Evolutionary conservation across 257 asterid genomes (phyloP).

Genomic region (Striga asiatica): DNA sequence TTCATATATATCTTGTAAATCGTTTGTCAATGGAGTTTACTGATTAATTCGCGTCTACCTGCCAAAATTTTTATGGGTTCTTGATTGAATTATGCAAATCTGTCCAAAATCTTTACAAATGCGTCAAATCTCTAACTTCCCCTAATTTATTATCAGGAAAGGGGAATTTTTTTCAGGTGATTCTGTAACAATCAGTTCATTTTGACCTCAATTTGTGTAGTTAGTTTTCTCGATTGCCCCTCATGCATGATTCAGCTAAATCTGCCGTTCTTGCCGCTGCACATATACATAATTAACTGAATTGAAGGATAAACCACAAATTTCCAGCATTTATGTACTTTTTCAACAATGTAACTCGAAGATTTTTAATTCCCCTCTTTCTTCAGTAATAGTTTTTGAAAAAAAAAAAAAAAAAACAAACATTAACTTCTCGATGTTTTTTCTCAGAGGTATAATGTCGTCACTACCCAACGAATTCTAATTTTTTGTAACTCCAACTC

Average conservation of each 20-base stretch:
- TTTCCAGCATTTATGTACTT: neutral
- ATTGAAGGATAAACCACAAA: neutral
- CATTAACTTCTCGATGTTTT: constrained; percentile 28
- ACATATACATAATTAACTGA: neutral
- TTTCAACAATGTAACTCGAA: neutral
- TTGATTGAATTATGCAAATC: too few relatives aligned
- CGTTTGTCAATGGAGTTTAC: neutral
- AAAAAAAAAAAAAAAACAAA: too few relatives aligned
- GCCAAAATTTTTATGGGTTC: neutral
- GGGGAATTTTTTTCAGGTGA: neutral
- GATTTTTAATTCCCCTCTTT: neutral
- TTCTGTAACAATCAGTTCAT: neutral
- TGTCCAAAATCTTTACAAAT: too few relatives aligned
- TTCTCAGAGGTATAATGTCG: constrained; percentile 63
- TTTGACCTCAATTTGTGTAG: neutral
- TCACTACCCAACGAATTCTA: constrained; percentile 49
- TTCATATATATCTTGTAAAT: neutral
- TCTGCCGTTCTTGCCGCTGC: neutral
- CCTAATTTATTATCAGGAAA: too few relatives aligned
- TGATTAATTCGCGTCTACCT: neutral
- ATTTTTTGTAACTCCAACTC: constrained; percentile 7
- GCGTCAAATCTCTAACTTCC: too few relatives aligned
- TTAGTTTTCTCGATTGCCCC: neutral
- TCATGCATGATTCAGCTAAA: constrained; percentile 19
- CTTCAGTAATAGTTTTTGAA: neutral